Evolutionary conservation across 208 protist genomes (phyloP).

Genomic region (Trypanosoma caninum): DNA sequence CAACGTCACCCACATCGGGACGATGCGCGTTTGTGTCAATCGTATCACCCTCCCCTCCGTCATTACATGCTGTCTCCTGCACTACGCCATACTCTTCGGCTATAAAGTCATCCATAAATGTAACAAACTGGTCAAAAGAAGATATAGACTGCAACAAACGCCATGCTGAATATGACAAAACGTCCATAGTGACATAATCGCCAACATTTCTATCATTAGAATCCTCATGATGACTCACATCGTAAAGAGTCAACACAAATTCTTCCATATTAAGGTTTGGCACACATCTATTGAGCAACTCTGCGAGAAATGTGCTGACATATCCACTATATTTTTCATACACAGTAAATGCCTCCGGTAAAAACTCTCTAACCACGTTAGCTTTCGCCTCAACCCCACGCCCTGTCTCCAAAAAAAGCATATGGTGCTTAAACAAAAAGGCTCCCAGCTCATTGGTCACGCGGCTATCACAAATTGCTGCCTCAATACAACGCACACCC

Average conservation of each 20-base stretch:
- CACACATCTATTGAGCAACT: conserved; percentile 45
- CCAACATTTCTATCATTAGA: conserved; percentile 10
- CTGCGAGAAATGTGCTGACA: conserved; percentile 48
- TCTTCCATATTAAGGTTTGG: conserved; percentile 67
- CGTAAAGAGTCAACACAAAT: conserved; percentile 73
- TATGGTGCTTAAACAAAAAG: conserved; percentile 74
- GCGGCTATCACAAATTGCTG: conserved; percentile 37
- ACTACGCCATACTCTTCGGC: conserved; percentile 72
- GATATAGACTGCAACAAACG: conserved; percentile 73
- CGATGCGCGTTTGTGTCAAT: neutral
- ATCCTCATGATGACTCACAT: conserved; percentile 20
- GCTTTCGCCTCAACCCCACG: neutral
- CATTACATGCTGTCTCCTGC: conserved; percentile 2
- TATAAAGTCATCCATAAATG: conserved; percentile 84
- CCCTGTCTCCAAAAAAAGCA: conserved; percentile 42
- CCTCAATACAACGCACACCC: conserved; percentile 57
- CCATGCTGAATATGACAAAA: conserved; percentile 80
- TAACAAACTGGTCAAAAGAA: conserved; percentile 76
- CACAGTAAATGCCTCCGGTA: conserved; percentile 62
- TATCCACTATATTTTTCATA: conserved; percentile 58
- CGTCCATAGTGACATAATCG: conserved; percentile 13
- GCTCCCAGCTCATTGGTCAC: conserved; percentile 53
- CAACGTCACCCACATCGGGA: conserved; percentile 4
- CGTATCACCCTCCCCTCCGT: neutral
- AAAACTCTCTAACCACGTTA: conserved; percentile 34